A percentile compares a stretch with the other conserved stretches of the same genome.
These are phyloP conservation scores for Picea abies DNA, from an alignment of 83 land plant species.

Conservation along the genomic window DNA sequence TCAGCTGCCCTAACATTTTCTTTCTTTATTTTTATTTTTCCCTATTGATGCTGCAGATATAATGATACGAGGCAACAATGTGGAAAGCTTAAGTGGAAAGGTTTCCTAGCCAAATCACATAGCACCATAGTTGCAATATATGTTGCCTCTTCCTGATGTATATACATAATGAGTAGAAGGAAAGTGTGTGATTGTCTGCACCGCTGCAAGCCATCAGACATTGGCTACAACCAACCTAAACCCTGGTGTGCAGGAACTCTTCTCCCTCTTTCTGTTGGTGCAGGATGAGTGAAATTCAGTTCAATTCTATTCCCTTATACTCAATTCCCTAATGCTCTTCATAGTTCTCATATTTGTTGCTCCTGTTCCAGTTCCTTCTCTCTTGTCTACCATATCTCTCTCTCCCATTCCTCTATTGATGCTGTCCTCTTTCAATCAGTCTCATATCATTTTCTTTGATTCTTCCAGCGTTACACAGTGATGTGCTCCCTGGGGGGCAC, in stretches of 20 bases:
- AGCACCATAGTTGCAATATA: neutral
- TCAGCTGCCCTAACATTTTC: constrained; percentile 20
- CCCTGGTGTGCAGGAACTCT: neutral
- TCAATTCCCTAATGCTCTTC: neutral
- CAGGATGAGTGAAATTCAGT: neutral
- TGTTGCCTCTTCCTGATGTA: neutral
- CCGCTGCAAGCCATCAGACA: too few relatives aligned
- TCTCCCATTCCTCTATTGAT: too few relatives aligned
- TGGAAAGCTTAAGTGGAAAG: neutral
- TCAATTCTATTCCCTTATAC: too few relatives aligned
- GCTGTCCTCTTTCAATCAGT: too few relatives aligned
- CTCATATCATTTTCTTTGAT: too few relatives aligned
- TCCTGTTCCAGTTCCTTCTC: neutral
- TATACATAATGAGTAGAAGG: neutral
- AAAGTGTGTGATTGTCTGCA: neutral
- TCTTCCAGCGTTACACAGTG: too few relatives aligned
- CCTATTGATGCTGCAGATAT: too few relatives aligned
- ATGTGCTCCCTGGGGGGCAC: too few relatives aligned
- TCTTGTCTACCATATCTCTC: too few relatives aligned
- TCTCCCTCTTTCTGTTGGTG: neutral
- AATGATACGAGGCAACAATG: neutral
- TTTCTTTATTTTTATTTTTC: neutral
- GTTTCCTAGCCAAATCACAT: neutral
- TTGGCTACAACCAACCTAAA: neutral
- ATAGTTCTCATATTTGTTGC: neutral